phyloP scores from a whole-genome alignment of 2,329 filamentous ascomycete genomes.

The Plenodomus biglobosus region DNA sequence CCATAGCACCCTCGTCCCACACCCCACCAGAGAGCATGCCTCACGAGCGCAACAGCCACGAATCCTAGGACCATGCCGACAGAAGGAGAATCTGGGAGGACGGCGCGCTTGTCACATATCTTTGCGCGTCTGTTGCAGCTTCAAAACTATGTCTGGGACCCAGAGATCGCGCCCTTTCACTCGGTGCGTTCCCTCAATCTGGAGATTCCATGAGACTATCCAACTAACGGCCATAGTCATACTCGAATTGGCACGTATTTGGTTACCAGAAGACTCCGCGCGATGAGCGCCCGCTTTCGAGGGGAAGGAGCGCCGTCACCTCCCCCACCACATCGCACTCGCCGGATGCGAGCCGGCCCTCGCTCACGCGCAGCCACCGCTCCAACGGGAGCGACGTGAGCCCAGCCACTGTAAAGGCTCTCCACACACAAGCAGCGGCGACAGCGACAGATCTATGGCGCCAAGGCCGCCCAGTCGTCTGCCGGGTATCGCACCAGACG shows the following conservation, averaged over 20 bases:
- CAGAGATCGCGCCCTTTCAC: conserved; percentile 51
- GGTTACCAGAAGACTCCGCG: conserved; percentile 37
- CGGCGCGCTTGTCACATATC: conserved; percentile 36
- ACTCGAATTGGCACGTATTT: conserved; percentile 77
- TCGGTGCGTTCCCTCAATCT: conserved; percentile 37
- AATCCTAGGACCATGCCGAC: conserved; percentile 16
- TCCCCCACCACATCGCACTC: conserved; percentile 33
- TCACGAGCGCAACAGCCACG: background rate
- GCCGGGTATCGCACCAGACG: conserved; percentile 78
- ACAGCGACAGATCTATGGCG: conserved; percentile 50
- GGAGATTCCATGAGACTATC: background rate
- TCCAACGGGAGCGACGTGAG: conserved; percentile 43
- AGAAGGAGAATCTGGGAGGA: conserved; percentile 11
- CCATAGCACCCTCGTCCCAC: background rate
- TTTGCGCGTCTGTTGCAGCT: conserved; percentile 43
- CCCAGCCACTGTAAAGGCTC: conserved; percentile 49
- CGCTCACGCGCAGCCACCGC: conserved; percentile 30
- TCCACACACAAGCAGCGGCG: conserved; percentile 51
- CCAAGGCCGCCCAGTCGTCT: conserved; percentile 63
- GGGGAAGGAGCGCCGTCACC: conserved; percentile 27
- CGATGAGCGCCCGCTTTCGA: conserved; percentile 25
- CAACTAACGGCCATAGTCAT: conserved; percentile 55
- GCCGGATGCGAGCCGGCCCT: conserved; percentile 34
- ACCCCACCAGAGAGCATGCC: conserved; percentile 10
- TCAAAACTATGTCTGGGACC: conserved; percentile 44